Evolutionary conservation across 2,329 filamentous ascomycete species (phyloP), one percentile per base, ranked within the genome.

Genomic region (Phaeosphaeria sp.): DNA sequence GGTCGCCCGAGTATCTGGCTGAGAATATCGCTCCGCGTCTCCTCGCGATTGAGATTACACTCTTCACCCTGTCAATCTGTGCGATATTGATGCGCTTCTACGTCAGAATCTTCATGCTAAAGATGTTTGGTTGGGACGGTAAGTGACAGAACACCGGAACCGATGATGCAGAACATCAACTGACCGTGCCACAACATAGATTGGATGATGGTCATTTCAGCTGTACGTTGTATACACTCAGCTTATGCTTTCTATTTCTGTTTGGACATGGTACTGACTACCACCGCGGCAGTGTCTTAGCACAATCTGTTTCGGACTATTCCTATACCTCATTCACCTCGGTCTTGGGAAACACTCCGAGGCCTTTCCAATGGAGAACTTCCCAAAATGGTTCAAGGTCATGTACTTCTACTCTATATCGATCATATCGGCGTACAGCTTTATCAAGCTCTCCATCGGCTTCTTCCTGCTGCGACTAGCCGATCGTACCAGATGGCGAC

Each of bases 401-500:
- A 75, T 77, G 42, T 73, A 69, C 53, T 78, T 79, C 54, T 81
- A 84, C 62, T 79, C 80, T 4, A 68, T 85, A 47, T 72, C 83
- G 42, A 77, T 81, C 18, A 78, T 84, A 59, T 60, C 78, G n/a
- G 64, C 78, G 0, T 78, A 81, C 25, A 76, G 77, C 46, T 69
- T 78, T 9, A 78, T 83, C 67, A 84, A 84, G 65, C 74, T 84
- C 3, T 83, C 81, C 1, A 77, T 83, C 30, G 79, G 76, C 9
- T 75, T 81, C 30, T 82, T 83, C 62, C 69, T 84, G 18, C 72
- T 83, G 54, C 73, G 82, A 23, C 63, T 83, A 11, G 78, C 79
- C 11, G 67, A 69, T 42, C 56, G 64, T 17, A 70, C 66, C 6
- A 58, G 48, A 50, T 53, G 70, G 77, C 43, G 72, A 65, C 46